These are phyloP conservation scores for Neophaeococcomyces mojaviensis DNA, from an alignment of 2,329 filamentous ascomycete species.

Conservation along the genomic window DNA sequence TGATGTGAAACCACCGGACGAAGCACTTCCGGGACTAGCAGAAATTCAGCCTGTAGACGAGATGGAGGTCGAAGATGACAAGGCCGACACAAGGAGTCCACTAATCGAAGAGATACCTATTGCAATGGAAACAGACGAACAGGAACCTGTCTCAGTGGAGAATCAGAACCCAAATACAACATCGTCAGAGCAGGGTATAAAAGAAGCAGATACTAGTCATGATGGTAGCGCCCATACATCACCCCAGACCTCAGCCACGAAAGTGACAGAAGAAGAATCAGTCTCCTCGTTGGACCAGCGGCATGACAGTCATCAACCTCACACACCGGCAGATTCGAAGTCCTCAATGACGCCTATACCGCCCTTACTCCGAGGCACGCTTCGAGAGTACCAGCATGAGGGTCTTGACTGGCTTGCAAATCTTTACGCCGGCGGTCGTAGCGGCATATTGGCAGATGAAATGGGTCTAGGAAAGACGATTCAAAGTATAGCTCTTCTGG, in stretches of 20 bases:
- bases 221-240: slow-evolving; percentile 34
- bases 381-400: slow-evolving; percentile 93
- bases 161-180: neutral
- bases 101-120: slow-evolving; percentile 6
- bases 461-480: slow-evolving; percentile 99
- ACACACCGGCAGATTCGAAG: slow-evolving; percentile 17
- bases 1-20: slow-evolving; percentile 30
- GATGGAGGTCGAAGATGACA: slow-evolving; percentile 18
- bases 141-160: neutral
- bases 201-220: slow-evolving; percentile 7
- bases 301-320: slow-evolving; percentile 14
- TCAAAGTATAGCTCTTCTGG: slow-evolving; percentile 88
- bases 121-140: slow-evolving; percentile 1
- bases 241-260: slow-evolving; percentile 36
- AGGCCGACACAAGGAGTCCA: neutral
- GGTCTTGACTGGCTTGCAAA: slow-evolving; percentile 96
- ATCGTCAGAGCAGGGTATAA: neutral
- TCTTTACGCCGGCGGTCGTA: slow-evolving; percentile 84
- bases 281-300: slow-evolving; percentile 31
- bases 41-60: slow-evolving; percentile 23
- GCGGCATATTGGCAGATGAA: slow-evolving; percentile 93
- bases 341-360: slow-evolving; percentile 40
- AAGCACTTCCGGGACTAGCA: slow-evolving; percentile 1
- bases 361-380: slow-evolving; percentile 73
- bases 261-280: slow-evolving; percentile 39